Evolutionary conservation across 805 yeast genomes (phyloP).

Genomic region (Candida schatavii): DNA sequence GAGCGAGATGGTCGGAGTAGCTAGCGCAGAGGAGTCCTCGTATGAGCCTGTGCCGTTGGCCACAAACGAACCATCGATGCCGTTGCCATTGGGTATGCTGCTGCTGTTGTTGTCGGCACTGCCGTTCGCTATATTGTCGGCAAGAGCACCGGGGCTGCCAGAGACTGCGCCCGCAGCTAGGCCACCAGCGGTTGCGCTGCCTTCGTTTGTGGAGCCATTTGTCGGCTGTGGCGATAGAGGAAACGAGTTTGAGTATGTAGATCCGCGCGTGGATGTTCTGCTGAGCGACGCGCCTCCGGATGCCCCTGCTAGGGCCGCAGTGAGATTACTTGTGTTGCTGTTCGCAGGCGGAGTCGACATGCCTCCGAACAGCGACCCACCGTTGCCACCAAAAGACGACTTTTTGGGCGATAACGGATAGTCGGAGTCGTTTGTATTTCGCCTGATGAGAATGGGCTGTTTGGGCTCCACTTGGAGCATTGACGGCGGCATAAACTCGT

Average conservation of each 20-base stretch:
- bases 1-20: background rate
- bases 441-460: constrained; percentile 64
- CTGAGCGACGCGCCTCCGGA: constrained; percentile 4
- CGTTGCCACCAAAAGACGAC: constrained; percentile 12
- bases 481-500: constrained; percentile 54
- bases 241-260: background rate
- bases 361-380: constrained; percentile 13
- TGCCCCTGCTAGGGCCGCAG: constrained; percentile 5
- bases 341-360: constrained; percentile 11
- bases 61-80: too few species aligned
- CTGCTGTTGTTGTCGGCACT: background rate
- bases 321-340: constrained; percentile 6
- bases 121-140: background rate
- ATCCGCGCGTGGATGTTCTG: constrained; percentile 12
- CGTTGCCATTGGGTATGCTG: background rate
- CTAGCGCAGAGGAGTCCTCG: too few species aligned
- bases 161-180: constrained; percentile 1
- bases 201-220: background rate
- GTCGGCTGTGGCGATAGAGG: constrained; percentile 1
- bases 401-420: constrained; percentile 20
- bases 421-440: constrained; percentile 42
- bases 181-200: too few species aligned
- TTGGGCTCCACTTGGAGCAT: constrained; percentile 71
- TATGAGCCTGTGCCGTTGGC: too few species aligned
- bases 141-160: too few species aligned